Evolutionary conservation across 805 yeast genomes (phyloP), one percentile per base, ranked within the genome.

Genomic region (Tetrapisispora taiwanensis): DNA sequence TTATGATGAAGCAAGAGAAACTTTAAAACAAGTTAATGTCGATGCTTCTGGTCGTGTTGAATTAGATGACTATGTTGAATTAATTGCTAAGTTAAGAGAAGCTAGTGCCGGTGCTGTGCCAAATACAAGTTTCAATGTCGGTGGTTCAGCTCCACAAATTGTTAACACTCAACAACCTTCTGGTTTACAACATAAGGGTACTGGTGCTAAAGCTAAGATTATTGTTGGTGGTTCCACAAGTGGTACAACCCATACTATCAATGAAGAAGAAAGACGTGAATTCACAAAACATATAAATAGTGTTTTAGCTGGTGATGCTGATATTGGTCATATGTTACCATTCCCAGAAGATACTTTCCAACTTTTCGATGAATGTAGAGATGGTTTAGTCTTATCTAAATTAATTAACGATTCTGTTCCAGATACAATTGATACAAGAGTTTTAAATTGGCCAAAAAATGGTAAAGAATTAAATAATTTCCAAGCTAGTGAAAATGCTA

Each of bases 1-100:
- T 28, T 92, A 92, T 59, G 98, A 92, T 65, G 84, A 82, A 52
- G 90, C 95, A 20, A 81, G 98, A 69, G 95, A 88, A 63, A 85
- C 97, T 2, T 74, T 92, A 60, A 92, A 92, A 61, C 76, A 75
- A 43, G 97, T 88, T 40, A 81, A 82, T 52, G 95, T 92, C 30
- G 98, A 92, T 67, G 95, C 97, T 14, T 83, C 95, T 4, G 98
- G 98, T 22, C 90, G 85, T 60, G 97, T 92, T 43, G 98, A 92
- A 63, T 70, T 92, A 59, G 98, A 92, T 47, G 98, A 92, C 62
- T 92, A 78, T 59, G 97, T 90, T 30, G 83, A 81, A 53, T 69
- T 92, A 54, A 75, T 84, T 45, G 84, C 95, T 28, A 87, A 86
- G 60, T 72, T 89, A 50, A 82, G 81, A 58, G 90, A 56, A 39